A percentile compares a stretch with the other conserved stretches of the same genome.
Evolutionary conservation across 2,329 filamentous ascomycete species (phyloP).

Genomic region (Akanthomyces uredinophilus): DNA sequence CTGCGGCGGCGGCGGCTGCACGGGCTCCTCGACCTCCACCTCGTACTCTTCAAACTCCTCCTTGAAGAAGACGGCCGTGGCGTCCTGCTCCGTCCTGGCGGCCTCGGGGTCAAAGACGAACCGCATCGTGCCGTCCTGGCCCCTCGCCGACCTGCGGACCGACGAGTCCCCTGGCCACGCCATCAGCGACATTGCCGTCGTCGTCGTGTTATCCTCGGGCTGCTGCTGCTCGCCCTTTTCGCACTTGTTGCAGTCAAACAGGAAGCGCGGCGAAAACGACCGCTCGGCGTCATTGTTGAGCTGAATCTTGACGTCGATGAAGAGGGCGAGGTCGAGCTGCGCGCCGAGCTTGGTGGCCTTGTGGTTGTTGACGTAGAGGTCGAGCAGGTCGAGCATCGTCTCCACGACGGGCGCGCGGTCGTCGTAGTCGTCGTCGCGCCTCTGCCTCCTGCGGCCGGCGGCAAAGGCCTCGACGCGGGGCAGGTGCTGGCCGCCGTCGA

Average conservation of each 20-base stretch:
- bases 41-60: constrained; percentile 73
- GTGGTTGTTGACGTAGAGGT: constrained; percentile 84
- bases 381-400: constrained; percentile 82
- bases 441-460: constrained; percentile 40
- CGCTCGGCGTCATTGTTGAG: constrained; percentile 76
- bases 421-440: too few species aligned
- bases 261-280: constrained; percentile 57
- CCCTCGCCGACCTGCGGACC: constrained; percentile 30
- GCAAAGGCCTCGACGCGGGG: constrained; percentile 47
- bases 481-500: constrained; percentile 47
- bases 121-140: constrained; percentile 70
- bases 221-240: constrained; percentile 30
- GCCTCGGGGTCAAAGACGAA: constrained; percentile 82
- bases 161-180: constrained; percentile 33
- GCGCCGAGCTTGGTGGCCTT: constrained; percentile 69
- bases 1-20: constrained; percentile 32
- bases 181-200: constrained; percentile 26
- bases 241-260: constrained; percentile 53
- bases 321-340: constrained; percentile 66
- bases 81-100: constrained; percentile 64
- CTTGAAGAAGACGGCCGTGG: constrained; percentile 63
- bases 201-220: constrained; percentile 21
- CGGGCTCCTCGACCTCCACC: constrained; percentile 67
- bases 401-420: constrained; percentile 54
- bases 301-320: constrained; percentile 80